phyloP scores from a whole-genome alignment of 306 rosid species.

The Begonia peltatifolia region DNA sequence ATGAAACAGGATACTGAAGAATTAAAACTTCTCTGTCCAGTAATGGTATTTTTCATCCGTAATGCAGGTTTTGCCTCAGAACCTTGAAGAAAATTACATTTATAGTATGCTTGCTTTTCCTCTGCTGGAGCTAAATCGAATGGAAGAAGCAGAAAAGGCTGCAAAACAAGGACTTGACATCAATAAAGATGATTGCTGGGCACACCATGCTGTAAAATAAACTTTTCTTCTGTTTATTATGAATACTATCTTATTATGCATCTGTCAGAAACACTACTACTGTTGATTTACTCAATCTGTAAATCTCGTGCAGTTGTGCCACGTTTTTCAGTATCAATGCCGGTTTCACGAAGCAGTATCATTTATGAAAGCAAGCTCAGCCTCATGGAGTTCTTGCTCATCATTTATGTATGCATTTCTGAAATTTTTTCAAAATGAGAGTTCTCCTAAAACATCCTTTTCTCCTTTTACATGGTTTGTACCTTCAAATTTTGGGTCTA shows the following conservation, averaged over 20 bases:
- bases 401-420: conserved; percentile 51
- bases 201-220: conserved; percentile 58
- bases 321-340: conserved; percentile 69
- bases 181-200: conserved; percentile 60
- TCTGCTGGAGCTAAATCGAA: conserved; percentile 60
- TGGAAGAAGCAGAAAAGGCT: conserved; percentile 76
- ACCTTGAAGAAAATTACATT: conserved; percentile 48
- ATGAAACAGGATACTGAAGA: too few relatives aligned
- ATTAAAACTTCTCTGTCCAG: too few relatives aligned
- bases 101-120: conserved; percentile 88
- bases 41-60: too few relatives aligned
- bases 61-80: conserved; percentile 52
- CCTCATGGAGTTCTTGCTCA: conserved; percentile 47
- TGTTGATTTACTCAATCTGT: conserved; percentile 9
- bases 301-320: conserved; percentile 58
- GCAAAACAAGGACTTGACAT: conserved; percentile 59
- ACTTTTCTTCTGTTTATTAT: conserved; percentile 5
- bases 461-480: conserved; percentile 7
- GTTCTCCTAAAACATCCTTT: conserved; percentile 1
- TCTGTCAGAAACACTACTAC: neutral
- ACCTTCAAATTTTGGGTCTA: conserved; percentile 20
- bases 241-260: conserved; percentile 1
- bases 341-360: conserved; percentile 66
- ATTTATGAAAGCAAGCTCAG: conserved; percentile 74
- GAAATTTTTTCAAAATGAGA: conserved; percentile 2